These are phyloP conservation scores for Excoecaria cochinchinensis DNA, from an alignment of 345 rosid species.

Conservation along the genomic window DNA sequence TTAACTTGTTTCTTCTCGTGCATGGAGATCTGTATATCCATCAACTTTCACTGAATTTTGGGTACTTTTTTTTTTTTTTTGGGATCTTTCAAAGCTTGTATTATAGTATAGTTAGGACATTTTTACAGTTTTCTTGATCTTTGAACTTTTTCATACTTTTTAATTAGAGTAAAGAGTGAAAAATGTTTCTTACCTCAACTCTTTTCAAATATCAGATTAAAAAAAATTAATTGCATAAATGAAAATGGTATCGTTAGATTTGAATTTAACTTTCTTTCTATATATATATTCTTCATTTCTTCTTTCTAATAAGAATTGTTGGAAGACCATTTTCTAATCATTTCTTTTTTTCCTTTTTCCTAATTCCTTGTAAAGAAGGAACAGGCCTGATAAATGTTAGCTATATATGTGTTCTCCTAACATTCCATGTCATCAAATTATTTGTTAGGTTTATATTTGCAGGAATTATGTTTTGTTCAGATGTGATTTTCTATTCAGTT, in stretches of 20 bases:
- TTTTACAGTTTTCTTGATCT: slow-evolving; percentile 1
- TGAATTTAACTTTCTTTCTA: not conserved
- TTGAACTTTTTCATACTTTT: not conserved
- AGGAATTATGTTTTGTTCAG: no score
- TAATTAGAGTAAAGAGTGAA: no score
- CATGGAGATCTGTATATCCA: slow-evolving; percentile 22
- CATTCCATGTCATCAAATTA: no score
- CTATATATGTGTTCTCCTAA: no score
- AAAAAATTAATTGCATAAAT: not conserved
- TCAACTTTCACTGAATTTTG: slow-evolving; percentile 11
- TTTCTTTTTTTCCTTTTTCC: no score
- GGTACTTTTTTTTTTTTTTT: not conserved
- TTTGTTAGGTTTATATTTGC: not conserved
- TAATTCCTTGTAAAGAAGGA: no score
- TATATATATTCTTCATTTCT: no score
- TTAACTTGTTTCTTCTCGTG: slow-evolving; percentile 8
- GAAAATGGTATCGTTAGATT: not conserved
- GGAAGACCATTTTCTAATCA: no score
- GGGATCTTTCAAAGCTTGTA: slow-evolving; percentile 9
- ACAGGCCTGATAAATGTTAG: no score
- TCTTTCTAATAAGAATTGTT: no score
- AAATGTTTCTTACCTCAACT: not conserved
- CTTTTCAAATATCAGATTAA: not conserved
- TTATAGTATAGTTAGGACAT: not conserved
- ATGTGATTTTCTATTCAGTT: no score